Evolutionary conservation across 163 green algal species (phyloP), one percentile per base, ranked within the genome.

Genomic region (Smithsoniella earleae): DNA sequence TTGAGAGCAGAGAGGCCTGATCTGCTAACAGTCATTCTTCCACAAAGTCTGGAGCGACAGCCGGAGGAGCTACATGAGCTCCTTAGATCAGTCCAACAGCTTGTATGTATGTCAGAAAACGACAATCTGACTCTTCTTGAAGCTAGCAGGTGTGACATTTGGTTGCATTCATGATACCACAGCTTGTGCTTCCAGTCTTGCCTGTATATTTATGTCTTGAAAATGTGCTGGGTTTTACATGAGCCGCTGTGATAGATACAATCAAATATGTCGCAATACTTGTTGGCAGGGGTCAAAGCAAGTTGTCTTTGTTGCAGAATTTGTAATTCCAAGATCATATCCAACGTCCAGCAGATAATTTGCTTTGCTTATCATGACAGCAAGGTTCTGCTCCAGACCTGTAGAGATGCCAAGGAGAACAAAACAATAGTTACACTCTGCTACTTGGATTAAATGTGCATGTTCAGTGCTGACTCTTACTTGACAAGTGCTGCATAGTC

Each of bases 291-390:
- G n/a, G n/a, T n/a, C n/a, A n/a, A n/a, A n/a, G 44, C 44, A 25
- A 3, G 45, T 10, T 74, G 2, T 34, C 8, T 1, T 34, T 18
- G 1, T 13, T 80, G 75, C 86, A 93, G 92, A 78, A 85, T 96
- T 5, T 98, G 93, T 88, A 98, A 98, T 78, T 76, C 81, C 20
- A 89, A 96, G 77, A 98, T 98, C 77, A 87, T 96, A 31, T 77
- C 55, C 3, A 76, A 91, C 16, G 93, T 98, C 75, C 83, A 95
- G 84, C 91, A 97, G 81, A 84, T 98, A 13, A 95, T 98, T 55
- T 97, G 90, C 83, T 98, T 98, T 78, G 93, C 91, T 1, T 98
- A 97, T 78, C 93, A 97, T 79, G 93, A 98, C 82, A 91, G 80
- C 66, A 86, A 80, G 31, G 79, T 97, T 73, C 83, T 98, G 49